Evolutionary conservation across 1,139 yeast genomes (phyloP).

Genomic region (Debaryomycetaceae sp.): DNA sequence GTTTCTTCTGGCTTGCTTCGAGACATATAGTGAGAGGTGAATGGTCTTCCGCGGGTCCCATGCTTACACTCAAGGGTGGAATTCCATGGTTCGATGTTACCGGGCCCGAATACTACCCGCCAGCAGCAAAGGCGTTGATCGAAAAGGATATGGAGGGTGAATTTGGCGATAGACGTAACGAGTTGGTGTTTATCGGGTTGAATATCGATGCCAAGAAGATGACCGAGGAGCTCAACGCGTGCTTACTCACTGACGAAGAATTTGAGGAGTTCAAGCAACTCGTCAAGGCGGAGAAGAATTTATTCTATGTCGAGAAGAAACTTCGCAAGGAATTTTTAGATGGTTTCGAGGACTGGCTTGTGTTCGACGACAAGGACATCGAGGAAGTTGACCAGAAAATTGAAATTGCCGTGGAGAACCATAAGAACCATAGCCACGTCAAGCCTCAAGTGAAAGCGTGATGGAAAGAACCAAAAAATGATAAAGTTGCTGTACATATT

Average conservation of each 20-base stretch:
- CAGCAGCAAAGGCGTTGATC: constrained; percentile 25
- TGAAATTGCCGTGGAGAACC: constrained; percentile 2
- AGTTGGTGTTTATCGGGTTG: constrained; percentile 42
- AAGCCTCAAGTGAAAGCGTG: constrained; percentile 2
- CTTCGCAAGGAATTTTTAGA: constrained; percentile 28
- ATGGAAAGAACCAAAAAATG: not conserved
- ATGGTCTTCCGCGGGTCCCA: constrained; percentile 45
- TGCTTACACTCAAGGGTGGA: constrained; percentile 40
- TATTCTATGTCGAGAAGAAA: constrained; percentile 25
- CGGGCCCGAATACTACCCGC: constrained; percentile 30
- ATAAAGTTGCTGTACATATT: constrained; percentile 1
- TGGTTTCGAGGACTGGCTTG: constrained; percentile 28
- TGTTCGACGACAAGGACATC: constrained; percentile 11
- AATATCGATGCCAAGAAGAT: constrained; percentile 22
- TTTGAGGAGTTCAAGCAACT: constrained; percentile 20
- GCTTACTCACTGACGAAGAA: constrained; percentile 35
- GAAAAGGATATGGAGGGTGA: constrained; percentile 32
- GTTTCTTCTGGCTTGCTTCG: constrained; percentile 46
- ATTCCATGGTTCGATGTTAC: constrained; percentile 42
- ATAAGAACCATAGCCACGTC: constrained; percentile 4
- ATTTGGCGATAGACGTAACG: constrained; percentile 42
- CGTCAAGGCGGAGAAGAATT: constrained; percentile 20
- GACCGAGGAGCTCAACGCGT: constrained; percentile 24
- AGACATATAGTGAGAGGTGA: constrained; percentile 38
- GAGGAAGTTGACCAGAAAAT: constrained; percentile 8